Base-by-base conservation (phyloP, 106 monocot genomes). In the Dendrobium officinale region DNA sequence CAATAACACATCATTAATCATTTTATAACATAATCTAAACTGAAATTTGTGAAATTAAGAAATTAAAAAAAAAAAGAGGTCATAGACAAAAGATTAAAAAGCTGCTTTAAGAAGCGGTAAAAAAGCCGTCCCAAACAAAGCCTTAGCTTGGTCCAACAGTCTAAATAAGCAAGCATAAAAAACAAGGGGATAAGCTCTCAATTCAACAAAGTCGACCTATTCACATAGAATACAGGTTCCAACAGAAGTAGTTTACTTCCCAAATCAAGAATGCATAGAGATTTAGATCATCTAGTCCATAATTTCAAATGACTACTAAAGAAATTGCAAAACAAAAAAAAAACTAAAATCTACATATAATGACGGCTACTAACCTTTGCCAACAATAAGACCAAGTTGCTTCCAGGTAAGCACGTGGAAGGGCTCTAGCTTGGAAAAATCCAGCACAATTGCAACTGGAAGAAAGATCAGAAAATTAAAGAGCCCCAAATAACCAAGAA, bases 391-490 rank as follows among this genome's bases (percentile, higher is more conserved):
- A 64, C 96, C 88, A 79, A 97, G 74, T 84, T 94, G 87, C 67
- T 94, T 79, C 92, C 87, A 89, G 9, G 73, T 92, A 79, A 97
- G 86, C 84, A 42, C 87, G 37, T 92, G 87, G 79, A 97, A 87
- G 45, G 91, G 81, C 88, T 94, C 96, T 20, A 91, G 64, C 75
- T 85, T 83, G 33, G 89, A 77, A 72, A 97, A 97, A 85, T 92
- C 83, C 86, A 97, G 79, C 4, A 94, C 67, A 9, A 94, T 27
- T 9, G 83, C 90, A 73, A 94, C 80, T 37, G 96, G 96, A 72
- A 97, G 86, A 80, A 97, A 97, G 37, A 94, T 86, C 42, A 94
- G 43, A 40, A 92, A 75, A 77, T 97, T 97, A 80, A 94, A 97
- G 18, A 94, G 48, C 29, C 96, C 96, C 55, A 97, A 86, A 79